These are phyloP conservation scores for Fusarium abutilonis DNA, from an alignment of 2,329 filamentous ascomycete genomes.

Conservation along the genomic window DNA sequence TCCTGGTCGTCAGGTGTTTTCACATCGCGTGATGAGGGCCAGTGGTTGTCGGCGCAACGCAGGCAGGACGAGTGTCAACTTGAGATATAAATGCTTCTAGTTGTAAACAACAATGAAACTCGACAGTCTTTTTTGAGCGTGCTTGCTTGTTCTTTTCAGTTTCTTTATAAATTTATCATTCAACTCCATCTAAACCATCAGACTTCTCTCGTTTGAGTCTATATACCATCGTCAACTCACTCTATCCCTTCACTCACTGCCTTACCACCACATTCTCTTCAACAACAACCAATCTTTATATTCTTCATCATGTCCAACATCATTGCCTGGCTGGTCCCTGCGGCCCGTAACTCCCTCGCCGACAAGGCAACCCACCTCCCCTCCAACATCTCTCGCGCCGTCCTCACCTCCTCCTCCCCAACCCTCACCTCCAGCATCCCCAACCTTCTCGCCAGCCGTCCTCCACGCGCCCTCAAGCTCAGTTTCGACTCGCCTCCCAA, in stretches of 20 bases:
- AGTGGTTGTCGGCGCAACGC: conserved; percentile 40
- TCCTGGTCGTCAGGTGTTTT: conserved; percentile 21
- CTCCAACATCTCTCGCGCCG: conserved; percentile 47
- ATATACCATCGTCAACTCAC: conserved; percentile 17
- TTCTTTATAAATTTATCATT: not conserved
- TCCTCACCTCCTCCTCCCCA: conserved; percentile 40
- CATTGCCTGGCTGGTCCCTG: conserved; percentile 55
- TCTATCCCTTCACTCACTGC: conserved; percentile 14
- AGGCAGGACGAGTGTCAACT: conserved; percentile 19
- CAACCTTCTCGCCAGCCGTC: conserved; percentile 41
- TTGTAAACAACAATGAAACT: not conserved
- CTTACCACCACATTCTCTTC: conserved; percentile 17
- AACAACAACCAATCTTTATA: conserved; percentile 6
- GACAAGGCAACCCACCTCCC: conserved; percentile 48
- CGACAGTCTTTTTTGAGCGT: conserved; percentile 31
- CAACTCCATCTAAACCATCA: not conserved
- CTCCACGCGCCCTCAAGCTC: conserved; percentile 49
- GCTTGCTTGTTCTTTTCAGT: conserved; percentile 15
- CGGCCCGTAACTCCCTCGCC: conserved; percentile 48
- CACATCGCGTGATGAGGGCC: conserved; percentile 25
- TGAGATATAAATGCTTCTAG: conserved; percentile 27
- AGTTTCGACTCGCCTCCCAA: conserved; percentile 50
- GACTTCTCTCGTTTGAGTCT: conserved; percentile 44
- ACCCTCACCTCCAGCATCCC: conserved; percentile 46
- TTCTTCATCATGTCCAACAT: conserved; percentile 42